phyloP scores from a whole-genome alignment of 306 rosid species.

The Cucurbita moschata region DNA sequence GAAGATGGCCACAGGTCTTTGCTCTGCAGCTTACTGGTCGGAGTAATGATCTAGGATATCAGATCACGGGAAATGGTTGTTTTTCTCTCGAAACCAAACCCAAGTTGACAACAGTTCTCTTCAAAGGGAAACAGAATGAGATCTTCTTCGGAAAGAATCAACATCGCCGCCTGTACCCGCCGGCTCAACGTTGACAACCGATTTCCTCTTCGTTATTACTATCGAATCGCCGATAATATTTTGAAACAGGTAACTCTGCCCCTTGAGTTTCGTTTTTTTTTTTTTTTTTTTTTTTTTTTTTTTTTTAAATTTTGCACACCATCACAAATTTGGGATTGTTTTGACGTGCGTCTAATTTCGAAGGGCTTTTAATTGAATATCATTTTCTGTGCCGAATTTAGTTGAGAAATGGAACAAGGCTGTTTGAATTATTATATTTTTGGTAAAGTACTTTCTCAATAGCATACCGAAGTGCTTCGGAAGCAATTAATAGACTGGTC shows the following conservation, averaged over 20 bases:
- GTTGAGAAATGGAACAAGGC: neutral
- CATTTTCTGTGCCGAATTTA: neutral
- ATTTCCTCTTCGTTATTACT: slow-evolving; percentile 61
- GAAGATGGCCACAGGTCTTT: slow-evolving; percentile 15
- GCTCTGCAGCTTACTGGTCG: neutral
- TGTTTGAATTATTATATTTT: neutral
- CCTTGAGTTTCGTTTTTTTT: slow-evolving; percentile 3
- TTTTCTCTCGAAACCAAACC: slow-evolving; percentile 6
- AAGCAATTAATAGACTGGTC: neutral
- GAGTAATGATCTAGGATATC: neutral
- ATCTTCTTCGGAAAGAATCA: slow-evolving; percentile 44
- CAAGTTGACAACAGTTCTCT: slow-evolving; percentile 1
- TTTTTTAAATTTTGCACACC: neutral
- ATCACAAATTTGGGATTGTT: neutral
- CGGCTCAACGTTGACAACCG: slow-evolving; percentile 60
- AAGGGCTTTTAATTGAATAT: neutral
- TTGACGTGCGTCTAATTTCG: neutral
- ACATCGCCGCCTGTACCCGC: slow-evolving; percentile 63
- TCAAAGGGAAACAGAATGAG: slow-evolving; percentile 25
- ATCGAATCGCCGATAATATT: slow-evolving; percentile 73
- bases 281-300: neutral
- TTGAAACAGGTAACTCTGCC: slow-evolving; percentile 57
- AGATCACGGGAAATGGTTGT: slow-evolving; percentile 11
- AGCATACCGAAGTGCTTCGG: neutral
- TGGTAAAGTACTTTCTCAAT: neutral